These are phyloP conservation scores for Artemisia annua DNA, from an alignment of 129 eudicot genomes.

Conservation along the genomic window DNA sequence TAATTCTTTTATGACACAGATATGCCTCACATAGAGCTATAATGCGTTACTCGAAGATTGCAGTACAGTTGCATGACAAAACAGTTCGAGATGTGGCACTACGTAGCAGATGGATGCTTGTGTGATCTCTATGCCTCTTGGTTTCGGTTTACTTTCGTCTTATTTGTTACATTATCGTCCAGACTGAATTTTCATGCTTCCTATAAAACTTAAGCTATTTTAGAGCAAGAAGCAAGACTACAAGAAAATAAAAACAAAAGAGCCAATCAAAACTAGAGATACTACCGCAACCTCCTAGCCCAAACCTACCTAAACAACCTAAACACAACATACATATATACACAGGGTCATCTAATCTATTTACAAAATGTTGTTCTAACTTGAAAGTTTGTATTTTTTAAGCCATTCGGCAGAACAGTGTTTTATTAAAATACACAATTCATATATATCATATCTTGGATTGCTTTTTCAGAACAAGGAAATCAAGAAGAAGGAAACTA, in stretches of 20 bases:
- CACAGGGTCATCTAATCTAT: too few relatives aligned
- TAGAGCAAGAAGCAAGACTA: not conserved
- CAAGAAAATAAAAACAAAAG: too few relatives aligned
- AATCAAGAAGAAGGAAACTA: constrained; percentile 50
- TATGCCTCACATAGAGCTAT: constrained; percentile 15
- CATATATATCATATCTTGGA: not conserved
- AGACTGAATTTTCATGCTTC: not conserved
- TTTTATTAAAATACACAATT: too few relatives aligned
- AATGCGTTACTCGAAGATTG: constrained; percentile 16
- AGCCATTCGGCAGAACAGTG: too few relatives aligned
- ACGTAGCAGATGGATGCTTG: constrained; percentile 24
- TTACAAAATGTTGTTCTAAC: not conserved
- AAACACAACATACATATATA: too few relatives aligned
- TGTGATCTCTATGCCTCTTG: constrained; percentile 16
- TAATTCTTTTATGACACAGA: constrained; percentile 6
- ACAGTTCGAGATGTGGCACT: constrained; percentile 22
- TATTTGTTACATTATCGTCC: not conserved
- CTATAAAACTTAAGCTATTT: not conserved
- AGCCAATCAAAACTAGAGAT: too few relatives aligned
- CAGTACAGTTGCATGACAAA: constrained; percentile 1
- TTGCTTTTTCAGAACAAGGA: constrained; percentile 64
- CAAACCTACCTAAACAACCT: too few relatives aligned
- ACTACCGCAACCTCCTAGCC: too few relatives aligned
- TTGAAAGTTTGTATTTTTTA: not conserved
- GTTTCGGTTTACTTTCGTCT: not conserved